Evolutionary conservation across 495 filamentous ascomycete species (phyloP), one percentile per base, ranked within the genome.

Genomic region (Penicillium cosmopolitanum): DNA sequence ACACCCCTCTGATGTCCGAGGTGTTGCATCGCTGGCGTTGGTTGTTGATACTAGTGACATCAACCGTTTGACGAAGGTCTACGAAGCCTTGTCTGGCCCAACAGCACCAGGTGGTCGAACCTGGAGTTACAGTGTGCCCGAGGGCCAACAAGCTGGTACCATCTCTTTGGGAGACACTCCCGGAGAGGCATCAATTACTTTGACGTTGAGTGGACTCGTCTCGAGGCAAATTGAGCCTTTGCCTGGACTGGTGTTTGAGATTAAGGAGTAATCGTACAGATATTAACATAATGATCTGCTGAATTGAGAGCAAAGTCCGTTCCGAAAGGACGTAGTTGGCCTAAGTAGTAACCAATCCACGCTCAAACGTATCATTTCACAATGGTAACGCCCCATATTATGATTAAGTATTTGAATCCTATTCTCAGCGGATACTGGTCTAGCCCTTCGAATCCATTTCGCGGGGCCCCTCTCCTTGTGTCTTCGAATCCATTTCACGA

Each of bases 71-170:
- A 31, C 59, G 23, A 23, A 12, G 2, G 55, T 55, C 2, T 66
- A 65, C 19, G 54, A 66, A 52, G 60, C 54, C 11, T 52, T 66
- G 5, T 16, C 33, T n/a, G 50, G 31, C 13, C 28, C 40, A 12
- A 12, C 11, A 15, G 5, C 8, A 18, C 51, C 44, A 46, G 54
- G 16, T 48, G 36, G 62, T 23, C 23, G 3, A 10, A 12, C 18
- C 4, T 65, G 62, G 62, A 55, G 48, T 1, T 68, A 63, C 56
- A n/a, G 35, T 8, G 66, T 63, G 11, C 66, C 56, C 7, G 28
- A 51, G 21, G 44, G 51, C 3, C 42, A 35, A 11, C 50, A 57
- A 40, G 19, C 21, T 2, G 53, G 65, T n/a, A 53, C 55, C 50
- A 11, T 63, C 3, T 60, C 50, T 35, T 23, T 63, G 15, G 56